Evolutionary conservation across 352 stramenopile species (phyloP), one percentile per base, ranked within the genome.

Genomic region (Phytophthora crassamura): DNA sequence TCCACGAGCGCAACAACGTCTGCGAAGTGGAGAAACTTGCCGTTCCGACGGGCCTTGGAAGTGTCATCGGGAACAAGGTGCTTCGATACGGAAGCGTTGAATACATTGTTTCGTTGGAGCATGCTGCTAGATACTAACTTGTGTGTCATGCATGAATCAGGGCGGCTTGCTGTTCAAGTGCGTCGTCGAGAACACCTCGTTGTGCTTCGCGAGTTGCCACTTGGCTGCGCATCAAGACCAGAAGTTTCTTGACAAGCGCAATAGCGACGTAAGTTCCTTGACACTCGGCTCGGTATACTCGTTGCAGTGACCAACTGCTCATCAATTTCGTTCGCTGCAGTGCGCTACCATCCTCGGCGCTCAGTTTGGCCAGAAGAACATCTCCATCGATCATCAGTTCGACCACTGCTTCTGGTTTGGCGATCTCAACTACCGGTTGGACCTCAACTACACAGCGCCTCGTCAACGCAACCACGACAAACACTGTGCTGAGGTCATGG

Each of bases 131-230:
- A 6, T 30, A 30, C 25, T 30, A 46, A 12, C 14, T 5, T 51
- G 9, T 61, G 22, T 20, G 1, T 20, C n/a, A n/a, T n/a, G n/a
- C 22, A 16, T 46, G 40, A n/a, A 38, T 35, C 15, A 95, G 85
- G 89, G 89, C 20, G 89, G 84, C 1, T 69, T 93, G n/a, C 64
- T 91, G 14, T 72, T 93, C 64, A 95, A 93, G 65, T 75, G 84
- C 30, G 71, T 86, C 11, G 58, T 97, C n/a, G 74, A 85, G 55
- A 84, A 90, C 60, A 91, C 85, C 5, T 92, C 85, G 7, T 67
- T 97, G 12, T 93, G 86, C 68, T 97, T 95, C 59, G 84, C 90
- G 49, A 95, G 87, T 72, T 94, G 85, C 54, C 89, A 97, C 52
- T 64, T 97, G 16, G 88, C 88, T 0, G 89, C 88, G 1, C 89